Evolutionary conservation across 148 eudicot genomes (phyloP), one percentile per base, ranked within the genome.

Genomic region (Fallopia convolvulus): DNA sequence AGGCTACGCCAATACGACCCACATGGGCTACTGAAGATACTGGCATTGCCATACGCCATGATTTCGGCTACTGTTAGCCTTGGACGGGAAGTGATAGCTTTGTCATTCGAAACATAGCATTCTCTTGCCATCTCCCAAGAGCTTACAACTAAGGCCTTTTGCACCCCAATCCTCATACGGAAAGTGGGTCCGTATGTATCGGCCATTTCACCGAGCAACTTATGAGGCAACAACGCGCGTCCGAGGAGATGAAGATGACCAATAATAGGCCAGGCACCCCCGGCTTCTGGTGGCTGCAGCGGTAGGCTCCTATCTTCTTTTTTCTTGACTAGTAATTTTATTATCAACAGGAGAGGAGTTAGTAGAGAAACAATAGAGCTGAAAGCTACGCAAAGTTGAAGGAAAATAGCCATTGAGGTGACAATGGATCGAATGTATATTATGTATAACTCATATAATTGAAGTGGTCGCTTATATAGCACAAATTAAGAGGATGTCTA

Each of bases 151-250:
- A 77, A 6, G 20, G 74, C 58, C 8, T 49, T 61, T 13, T 47
- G 74, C 15, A 77, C 74, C 10, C 74, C 79, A 14, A 42, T 70
- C 44, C 41, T 65, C 10, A 77, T 42, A 6, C 13, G 9, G 26
- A 77, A 77, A 8, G 66, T 65, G 55, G 79, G 79, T 30, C 79
- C 79, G 10, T 66, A 7, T 20, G 65, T 9, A 66, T 77, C 79
- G 6, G 79, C 55, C 56, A 77, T 46, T 17, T 44, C 12, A 2
- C 42, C 53, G 2, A 77, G 21, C 14, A 46, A 46, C 65, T 61
- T 61, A 44, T 63, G 73, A 12, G 55, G 73, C 11, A 66, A 26
- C 17, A 40, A 13, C n/a, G 48, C 8, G 1, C 74, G 60, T 26
- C 44, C 42, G 15, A 77, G 8, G 21, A 77, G 72, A 48, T 77